Percentiles rank a stretch among this genome's conserved stretches.
Evolutionary conservation across 345 rosid species (phyloP).

Genomic region (Corchorus olitorius): DNA sequence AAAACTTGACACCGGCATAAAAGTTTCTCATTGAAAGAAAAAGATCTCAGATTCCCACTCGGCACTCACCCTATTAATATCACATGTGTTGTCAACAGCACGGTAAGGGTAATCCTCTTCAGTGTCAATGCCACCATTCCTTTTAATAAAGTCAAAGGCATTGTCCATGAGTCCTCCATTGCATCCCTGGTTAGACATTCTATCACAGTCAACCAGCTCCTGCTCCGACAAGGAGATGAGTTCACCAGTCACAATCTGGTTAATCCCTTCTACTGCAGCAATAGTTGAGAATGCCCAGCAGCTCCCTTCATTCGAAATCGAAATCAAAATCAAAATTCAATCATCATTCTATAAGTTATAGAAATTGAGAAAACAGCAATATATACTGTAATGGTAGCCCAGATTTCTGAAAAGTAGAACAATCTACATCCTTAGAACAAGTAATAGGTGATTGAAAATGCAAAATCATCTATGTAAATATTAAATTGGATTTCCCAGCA

Average conservation of each 20-base stretch:
- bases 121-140: constrained; percentile 69
- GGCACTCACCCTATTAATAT: constrained; percentile 50
- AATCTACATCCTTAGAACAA: not conserved
- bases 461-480: not conserved
- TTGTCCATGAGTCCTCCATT: constrained; percentile 83
- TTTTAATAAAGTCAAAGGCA: constrained; percentile 60
- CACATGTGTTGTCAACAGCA: constrained; percentile 50
- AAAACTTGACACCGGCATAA: not conserved
- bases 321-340: not conserved
- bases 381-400: not conserved
- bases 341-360: not conserved
- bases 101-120: constrained; percentile 70
- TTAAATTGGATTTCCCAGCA: not conserved
- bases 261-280: constrained; percentile 78
- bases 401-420: not conserved
- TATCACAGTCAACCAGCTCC: constrained; percentile 80
- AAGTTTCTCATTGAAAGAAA: not conserved
- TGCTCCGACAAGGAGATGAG: constrained; percentile 66
- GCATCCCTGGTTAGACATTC: constrained; percentile 58
- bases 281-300: constrained; percentile 88
- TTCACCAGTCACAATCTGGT: constrained; percentile 70
- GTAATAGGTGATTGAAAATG: too few species aligned
- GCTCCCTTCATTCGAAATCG: constrained; percentile 52
- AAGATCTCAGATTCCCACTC: not conserved
- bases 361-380: not conserved